Evolutionary conservation across 805 yeast species (phyloP), one percentile per base, ranked within the genome.

Genomic region (Schizosaccharomyces octosporus): DNA sequence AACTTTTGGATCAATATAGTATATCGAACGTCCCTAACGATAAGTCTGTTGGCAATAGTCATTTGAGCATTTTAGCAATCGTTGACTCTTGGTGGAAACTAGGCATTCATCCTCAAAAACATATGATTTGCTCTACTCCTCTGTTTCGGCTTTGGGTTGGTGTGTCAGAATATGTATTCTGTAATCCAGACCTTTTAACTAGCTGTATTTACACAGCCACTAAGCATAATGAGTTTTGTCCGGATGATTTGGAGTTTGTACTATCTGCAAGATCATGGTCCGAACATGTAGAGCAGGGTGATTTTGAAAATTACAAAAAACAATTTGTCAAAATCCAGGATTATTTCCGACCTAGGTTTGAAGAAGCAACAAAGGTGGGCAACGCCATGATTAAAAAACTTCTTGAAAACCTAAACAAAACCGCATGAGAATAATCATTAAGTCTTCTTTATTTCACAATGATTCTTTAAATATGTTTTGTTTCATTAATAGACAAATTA

Each of bases 111-210:
- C 98, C 98, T 4, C 90, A 93, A 69, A 96, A 90, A 70, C 98
- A 93, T 72, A 89, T 90, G 73, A 89, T 90, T 63, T 90, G 97
- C 69, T 86, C 96, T 0, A 93, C 98, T 0, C 98, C 98, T 13
- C 65, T 85, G 39, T 93, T 90, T 69, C 78, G 97, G 69, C 87
- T 93, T 51, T 87, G 93, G 72, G 76, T 93, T 51, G 97, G 97
- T 57, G 97, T 93, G 29, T 81, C 95, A 0, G 97, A 93, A 69
- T 90, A 87, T 70, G 73, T 93, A 41, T 93, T 90, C 70, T 81
- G 95, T 67, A 80, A 88, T 0, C 90, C 93, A 0, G 85, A 83
- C 0, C 71, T 90, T 45, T 72, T 93, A n/a, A 95, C 88, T 57
- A 81, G 81, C 63, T 84, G 93, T 62, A 77, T 90, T 11, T 78